Evolutionary conservation across 805 yeast species (phyloP).

Genomic region (Myxozyma melibiosi): DNA sequence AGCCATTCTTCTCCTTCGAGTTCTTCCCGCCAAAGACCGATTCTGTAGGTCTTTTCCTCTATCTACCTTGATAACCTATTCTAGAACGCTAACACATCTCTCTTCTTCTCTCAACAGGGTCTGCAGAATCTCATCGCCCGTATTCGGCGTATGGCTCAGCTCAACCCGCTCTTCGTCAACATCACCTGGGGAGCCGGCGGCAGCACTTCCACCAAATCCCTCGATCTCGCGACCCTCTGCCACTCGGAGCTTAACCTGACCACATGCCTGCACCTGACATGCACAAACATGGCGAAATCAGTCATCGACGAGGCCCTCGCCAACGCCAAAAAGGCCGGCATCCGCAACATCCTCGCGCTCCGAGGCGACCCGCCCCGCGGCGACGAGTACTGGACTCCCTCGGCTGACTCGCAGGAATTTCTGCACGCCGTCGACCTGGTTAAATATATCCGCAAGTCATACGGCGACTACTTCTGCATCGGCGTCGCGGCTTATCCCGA

Average conservation of each 20-base stretch:
- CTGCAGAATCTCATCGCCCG: conserved; percentile 81
- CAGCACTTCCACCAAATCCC: conserved; percentile 80
- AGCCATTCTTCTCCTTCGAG: conserved; percentile 80
- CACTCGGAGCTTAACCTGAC: conserved; percentile 78
- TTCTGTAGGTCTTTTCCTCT: conserved; percentile 43
- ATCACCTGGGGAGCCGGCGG: conserved; percentile 99
- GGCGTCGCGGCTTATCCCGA: conserved; percentile 99
- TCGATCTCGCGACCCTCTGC: conserved; percentile 78
- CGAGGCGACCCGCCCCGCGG: conserved; percentile 96
- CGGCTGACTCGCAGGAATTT: conserved; percentile 54
- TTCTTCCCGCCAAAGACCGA: conserved; percentile 98
- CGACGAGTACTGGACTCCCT: conserved; percentile 56
- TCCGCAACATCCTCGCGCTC: conserved; percentile 84
- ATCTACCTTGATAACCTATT: neutral
- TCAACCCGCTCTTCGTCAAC: conserved; percentile 87
- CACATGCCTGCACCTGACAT: conserved; percentile 91
- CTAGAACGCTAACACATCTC: no score
- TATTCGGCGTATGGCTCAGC: conserved; percentile 80
- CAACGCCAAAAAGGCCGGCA: conserved; percentile 73
- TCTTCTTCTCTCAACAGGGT: conserved; percentile 49
- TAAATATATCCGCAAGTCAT: conserved; percentile 64
- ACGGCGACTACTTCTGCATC: conserved; percentile 83
- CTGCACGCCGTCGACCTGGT: conserved; percentile 84
- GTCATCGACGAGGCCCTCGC: conserved; percentile 78
- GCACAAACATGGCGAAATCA: conserved; percentile 83